These are phyloP conservation scores for Termitomyces heimii DNA, from an alignment of 768 basidiomycete species.

Conservation along the genomic window DNA sequence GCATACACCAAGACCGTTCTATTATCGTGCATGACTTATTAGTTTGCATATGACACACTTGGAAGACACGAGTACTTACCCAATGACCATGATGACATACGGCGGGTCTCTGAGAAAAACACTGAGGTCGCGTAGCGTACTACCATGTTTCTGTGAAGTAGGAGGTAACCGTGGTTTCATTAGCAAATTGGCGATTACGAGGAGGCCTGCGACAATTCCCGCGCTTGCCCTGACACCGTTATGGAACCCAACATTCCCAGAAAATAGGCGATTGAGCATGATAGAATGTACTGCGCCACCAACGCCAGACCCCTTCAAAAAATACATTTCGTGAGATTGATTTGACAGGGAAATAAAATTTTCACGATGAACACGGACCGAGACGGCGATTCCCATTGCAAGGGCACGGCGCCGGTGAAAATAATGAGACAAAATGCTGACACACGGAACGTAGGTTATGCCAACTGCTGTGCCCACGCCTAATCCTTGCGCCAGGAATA, in stretches of 20 bases:
- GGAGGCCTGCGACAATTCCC: conserved; percentile 23
- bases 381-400: conserved; percentile 44
- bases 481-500: conserved; percentile 44
- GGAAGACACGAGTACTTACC: conserved; percentile 17
- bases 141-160: conserved; percentile 24
- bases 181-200: conserved; percentile 23
- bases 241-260: conserved; percentile 46
- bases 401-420: conserved; percentile 40
- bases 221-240: conserved; percentile 34
- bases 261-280: conserved; percentile 50
- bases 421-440: conserved; percentile 43
- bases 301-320: conserved; percentile 42
- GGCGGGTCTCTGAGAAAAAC: conserved; percentile 37
- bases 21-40: background rate
- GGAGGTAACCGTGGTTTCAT: conserved; percentile 36
- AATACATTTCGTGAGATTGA: conserved; percentile 6
- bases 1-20: conserved; percentile 29
- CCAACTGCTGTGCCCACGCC: conserved; percentile 42
- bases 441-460: conserved; percentile 38
- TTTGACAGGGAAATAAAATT: background rate
- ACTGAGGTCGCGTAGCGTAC: conserved; percentile 20
- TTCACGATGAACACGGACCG: conserved; percentile 22
- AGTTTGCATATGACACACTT: background rate
- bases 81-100: conserved; percentile 37
- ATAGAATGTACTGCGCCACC: conserved; percentile 60